Evolutionary conservation across 2,329 filamentous ascomycete genomes (phyloP).

Genomic region (Neurospora sp.): DNA sequence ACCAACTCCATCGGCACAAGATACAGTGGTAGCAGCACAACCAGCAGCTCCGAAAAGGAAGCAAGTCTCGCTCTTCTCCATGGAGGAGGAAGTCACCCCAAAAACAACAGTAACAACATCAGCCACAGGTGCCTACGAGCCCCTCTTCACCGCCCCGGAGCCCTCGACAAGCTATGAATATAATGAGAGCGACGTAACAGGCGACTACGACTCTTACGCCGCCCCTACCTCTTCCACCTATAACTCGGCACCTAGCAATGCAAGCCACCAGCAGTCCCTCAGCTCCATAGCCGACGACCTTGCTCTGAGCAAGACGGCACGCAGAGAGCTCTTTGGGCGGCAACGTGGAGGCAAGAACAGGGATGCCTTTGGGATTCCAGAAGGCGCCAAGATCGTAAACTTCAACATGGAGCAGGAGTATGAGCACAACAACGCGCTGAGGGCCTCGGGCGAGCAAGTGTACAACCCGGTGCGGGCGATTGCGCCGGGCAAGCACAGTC

Average conservation of each 20-base stretch:
- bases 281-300: conserved; percentile 65
- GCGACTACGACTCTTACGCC: conserved; percentile 24
- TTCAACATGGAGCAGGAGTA: conserved; percentile 91
- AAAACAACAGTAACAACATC: conserved; percentile 15
- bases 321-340: conserved; percentile 72
- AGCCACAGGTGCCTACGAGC: conserved; percentile 34
- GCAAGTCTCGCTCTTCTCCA: conserved; percentile 62
- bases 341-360: conserved; percentile 35
- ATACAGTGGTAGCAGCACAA: neutral
- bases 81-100: conserved; percentile 31
- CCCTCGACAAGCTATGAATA: conserved; percentile 12
- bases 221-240: conserved; percentile 21
- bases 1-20: conserved; percentile 11
- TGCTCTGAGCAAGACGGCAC: conserved; percentile 66
- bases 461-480: conserved; percentile 79
- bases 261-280: conserved; percentile 42
- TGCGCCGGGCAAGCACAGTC: conserved; percentile 78
- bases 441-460: conserved; percentile 60
- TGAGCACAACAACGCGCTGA: conserved; percentile 67
- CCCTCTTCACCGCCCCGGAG: conserved; percentile 36
- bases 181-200: conserved; percentile 20
- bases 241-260: conserved; percentile 10
- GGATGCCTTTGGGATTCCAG: conserved; percentile 23
- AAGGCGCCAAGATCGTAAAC: conserved; percentile 58
- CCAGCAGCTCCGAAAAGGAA: conserved; percentile 31